phyloP scores from a whole-genome alignment of 352 stramenopile species.

The Phytophthora rubi region DNA sequence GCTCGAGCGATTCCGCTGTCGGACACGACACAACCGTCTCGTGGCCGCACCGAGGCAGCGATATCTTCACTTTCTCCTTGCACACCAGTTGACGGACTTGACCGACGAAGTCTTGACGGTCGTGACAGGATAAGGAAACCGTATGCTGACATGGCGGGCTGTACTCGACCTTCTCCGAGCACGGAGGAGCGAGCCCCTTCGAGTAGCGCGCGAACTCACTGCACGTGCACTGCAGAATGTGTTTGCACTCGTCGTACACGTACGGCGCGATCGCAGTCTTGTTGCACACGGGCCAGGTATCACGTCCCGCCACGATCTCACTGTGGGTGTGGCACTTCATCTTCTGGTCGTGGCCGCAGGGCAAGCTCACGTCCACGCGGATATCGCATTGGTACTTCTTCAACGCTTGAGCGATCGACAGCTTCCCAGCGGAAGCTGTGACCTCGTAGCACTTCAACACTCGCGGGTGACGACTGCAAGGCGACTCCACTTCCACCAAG shows the following conservation, averaged over 20 bases:
- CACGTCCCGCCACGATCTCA: slow-evolving; percentile 43
- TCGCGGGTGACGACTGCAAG: slow-evolving; percentile 61
- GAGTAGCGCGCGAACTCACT: slow-evolving; percentile 66
- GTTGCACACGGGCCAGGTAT: slow-evolving; percentile 59
- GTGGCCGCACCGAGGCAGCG: slow-evolving; percentile 75
- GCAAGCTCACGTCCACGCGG: slow-evolving; percentile 60
- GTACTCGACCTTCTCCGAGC: slow-evolving; percentile 66
- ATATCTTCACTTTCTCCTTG: slow-evolving; percentile 55
- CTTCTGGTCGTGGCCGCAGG: slow-evolving; percentile 65
- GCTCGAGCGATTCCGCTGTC: slow-evolving; percentile 43
- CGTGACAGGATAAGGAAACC: slow-evolving; percentile 65
- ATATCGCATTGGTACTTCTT: slow-evolving; percentile 62
- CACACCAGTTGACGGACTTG: slow-evolving; percentile 49
- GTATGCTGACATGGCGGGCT: slow-evolving; percentile 70
- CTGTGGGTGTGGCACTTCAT: slow-evolving; percentile 57
- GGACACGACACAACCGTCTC: slow-evolving; percentile 55
- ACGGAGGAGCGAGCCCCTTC: slow-evolving; percentile 47
- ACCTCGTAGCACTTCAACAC: slow-evolving; percentile 60
- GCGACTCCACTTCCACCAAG: slow-evolving; percentile 62
- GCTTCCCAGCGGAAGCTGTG: slow-evolving; percentile 25
- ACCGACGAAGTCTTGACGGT: slow-evolving; percentile 41
- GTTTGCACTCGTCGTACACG: slow-evolving; percentile 77
- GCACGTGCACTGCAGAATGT: slow-evolving; percentile 68
- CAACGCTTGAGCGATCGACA: slow-evolving; percentile 52
- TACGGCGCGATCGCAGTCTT: slow-evolving; percentile 66